A percentile compares a stretch with the other conserved stretches of the same genome.
Evolutionary conservation across 768 basidiomycete genomes (phyloP).

Genomic region (Agrocybe praecox): DNA sequence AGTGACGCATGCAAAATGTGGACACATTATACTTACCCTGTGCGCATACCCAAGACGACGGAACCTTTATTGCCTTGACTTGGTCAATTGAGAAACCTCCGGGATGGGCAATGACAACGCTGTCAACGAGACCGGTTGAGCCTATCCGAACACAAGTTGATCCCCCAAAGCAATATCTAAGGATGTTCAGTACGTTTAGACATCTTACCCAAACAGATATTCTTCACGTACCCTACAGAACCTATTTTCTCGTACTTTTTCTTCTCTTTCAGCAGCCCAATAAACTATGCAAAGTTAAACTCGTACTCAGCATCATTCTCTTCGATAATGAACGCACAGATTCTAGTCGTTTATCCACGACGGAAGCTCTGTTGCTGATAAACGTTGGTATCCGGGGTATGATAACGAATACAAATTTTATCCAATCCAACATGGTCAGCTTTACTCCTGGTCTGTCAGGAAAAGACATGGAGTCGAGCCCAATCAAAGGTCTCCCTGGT

Average conservation of each 20-base stretch:
- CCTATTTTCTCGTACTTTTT: slow-evolving; percentile 46
- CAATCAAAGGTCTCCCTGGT: slow-evolving; percentile 30
- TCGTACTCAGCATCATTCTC: not conserved
- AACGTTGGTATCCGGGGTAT: slow-evolving; percentile 27
- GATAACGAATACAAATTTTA: slow-evolving; percentile 24
- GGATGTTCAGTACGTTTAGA: not conserved
- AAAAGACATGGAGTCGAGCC: slow-evolving; percentile 20
- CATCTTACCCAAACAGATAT: not conserved
- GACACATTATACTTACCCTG: slow-evolving; percentile 34
- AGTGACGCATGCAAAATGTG: no score
- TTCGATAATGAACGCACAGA: slow-evolving; percentile 25
- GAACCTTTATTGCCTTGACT: slow-evolving; percentile 38
- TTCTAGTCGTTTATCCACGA: slow-evolving; percentile 30
- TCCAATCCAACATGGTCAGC: slow-evolving; percentile 24
- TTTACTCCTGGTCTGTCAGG: slow-evolving; percentile 35
- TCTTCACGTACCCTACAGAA: slow-evolving; percentile 37
- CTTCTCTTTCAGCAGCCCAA: slow-evolving; percentile 33
- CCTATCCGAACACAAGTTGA: slow-evolving; percentile 38
- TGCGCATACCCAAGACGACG: slow-evolving; percentile 41
- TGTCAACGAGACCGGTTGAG: slow-evolving; percentile 34
- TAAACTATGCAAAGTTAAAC: slow-evolving; percentile 29
- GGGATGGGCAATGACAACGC: slow-evolving; percentile 45
- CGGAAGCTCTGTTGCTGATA: slow-evolving; percentile 31
- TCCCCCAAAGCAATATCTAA: slow-evolving; percentile 48
- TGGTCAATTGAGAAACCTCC: slow-evolving; percentile 33